Conservation (phyloP, 805 yeast species). For the Zygotorulaspora florentina region DNA sequence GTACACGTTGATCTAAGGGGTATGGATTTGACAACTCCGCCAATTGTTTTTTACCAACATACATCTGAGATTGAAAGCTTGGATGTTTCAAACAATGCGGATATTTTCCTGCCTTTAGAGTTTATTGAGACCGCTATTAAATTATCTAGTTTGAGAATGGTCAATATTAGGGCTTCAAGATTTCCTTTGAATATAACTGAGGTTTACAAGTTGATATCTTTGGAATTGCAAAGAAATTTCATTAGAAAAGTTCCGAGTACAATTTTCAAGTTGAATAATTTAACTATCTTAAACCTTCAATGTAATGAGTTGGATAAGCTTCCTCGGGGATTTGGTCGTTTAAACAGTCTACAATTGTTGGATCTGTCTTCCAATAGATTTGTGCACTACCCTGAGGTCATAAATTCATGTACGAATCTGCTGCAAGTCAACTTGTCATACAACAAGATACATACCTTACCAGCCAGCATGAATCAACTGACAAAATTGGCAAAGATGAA, state of each 20-base stretch:
- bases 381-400: conserved; percentile 56
- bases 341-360: conserved; percentile 52
- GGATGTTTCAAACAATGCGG: conserved; percentile 83
- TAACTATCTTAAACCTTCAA: conserved; percentile 60
- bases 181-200: conserved; percentile 73
- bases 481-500: conserved; percentile 62
- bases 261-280: conserved; percentile 48
- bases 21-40: conserved; percentile 76
- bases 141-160: conserved; percentile 60
- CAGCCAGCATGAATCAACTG: conserved; percentile 57
- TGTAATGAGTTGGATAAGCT: conserved; percentile 66
- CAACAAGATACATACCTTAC: conserved; percentile 61
- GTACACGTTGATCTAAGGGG: conserved; percentile 69
- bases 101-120: conserved; percentile 76
- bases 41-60: conserved; percentile 73
- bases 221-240: conserved; percentile 77
- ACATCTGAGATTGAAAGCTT: conserved; percentile 76
- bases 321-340: conserved; percentile 56
- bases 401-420: conserved; percentile 56
- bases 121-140: conserved; percentile 79
- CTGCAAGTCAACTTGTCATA: conserved; percentile 75
- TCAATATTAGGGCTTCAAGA: conserved; percentile 64
- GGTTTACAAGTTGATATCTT: conserved; percentile 58
- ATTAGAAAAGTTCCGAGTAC: conserved; percentile 58
- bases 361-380: conserved; percentile 80